Evolutionary conservation across 352 stramenopile genomes (phyloP).

Genomic region (Thalassiosira livingstoniorum): DNA sequence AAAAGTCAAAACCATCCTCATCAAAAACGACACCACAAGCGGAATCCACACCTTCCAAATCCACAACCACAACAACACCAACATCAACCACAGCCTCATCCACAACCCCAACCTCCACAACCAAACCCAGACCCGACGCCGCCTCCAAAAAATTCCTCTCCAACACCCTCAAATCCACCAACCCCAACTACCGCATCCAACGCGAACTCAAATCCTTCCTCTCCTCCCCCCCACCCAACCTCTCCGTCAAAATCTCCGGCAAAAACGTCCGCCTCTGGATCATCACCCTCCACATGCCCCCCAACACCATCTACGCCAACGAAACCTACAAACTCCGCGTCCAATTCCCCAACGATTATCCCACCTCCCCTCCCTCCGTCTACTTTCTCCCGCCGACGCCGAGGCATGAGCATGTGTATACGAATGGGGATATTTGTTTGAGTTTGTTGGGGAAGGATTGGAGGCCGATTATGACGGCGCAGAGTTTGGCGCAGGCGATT

Average conservation of each 20-base stretch:
- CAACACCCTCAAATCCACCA: conserved; percentile 68
- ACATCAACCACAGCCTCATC: conserved; percentile 9
- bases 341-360: conserved; percentile 87
- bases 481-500: conserved; percentile 87
- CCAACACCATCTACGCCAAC: conserved; percentile 85
- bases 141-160: conserved; percentile 55
- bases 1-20: too few species aligned
- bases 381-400: conserved; percentile 86
- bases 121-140: conserved; percentile 40
- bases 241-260: conserved; percentile 79
- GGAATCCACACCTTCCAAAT: conserved; percentile 34
- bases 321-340: conserved; percentile 87
- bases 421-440: conserved; percentile 90
- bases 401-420: conserved; percentile 87
- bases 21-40: conserved; percentile 12
- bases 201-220: conserved; percentile 83
- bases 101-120: conserved; percentile 36
- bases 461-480: conserved; percentile 87
- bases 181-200: conserved; percentile 83
- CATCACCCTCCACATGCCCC: conserved; percentile 83
- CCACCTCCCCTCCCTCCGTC: conserved; percentile 85
- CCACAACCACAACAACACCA: conserved; percentile 24
- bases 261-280: conserved; percentile 87
- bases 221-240: conserved; percentile 72
- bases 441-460: conserved; percentile 88